A percentile compares a stretch with the other conserved stretches of the same genome.
These are phyloP conservation scores for Quercus agrifolia DNA, from an alignment of 306 rosid genomes.

Conservation along the genomic window DNA sequence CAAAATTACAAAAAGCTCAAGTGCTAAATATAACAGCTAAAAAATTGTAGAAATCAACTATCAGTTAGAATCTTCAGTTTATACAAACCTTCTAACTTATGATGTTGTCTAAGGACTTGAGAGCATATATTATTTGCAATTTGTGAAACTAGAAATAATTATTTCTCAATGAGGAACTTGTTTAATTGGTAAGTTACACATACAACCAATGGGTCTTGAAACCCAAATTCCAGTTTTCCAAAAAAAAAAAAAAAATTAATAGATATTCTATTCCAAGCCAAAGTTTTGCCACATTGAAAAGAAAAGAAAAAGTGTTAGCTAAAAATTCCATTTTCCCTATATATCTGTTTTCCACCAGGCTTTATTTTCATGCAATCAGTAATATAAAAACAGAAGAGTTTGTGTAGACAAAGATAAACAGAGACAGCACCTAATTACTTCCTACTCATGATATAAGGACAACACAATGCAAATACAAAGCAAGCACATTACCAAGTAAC, in stretches of 20 bases:
- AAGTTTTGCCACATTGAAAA: not conserved
- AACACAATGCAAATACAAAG: not conserved
- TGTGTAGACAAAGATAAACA: not conserved
- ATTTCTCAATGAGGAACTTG: not conserved
- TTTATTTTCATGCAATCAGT: not conserved
- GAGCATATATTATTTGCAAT: not conserved
- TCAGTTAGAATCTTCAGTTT: not conserved
- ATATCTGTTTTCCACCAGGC: not conserved
- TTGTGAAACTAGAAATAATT: not conserved
- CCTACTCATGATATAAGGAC: not conserved
- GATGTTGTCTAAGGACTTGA: not conserved
- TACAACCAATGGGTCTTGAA: not conserved
- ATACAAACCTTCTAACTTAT: not conserved
- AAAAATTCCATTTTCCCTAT: not conserved
- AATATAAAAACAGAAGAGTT: not conserved
- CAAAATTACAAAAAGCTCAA: too few species aligned
- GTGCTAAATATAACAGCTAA: too few species aligned
- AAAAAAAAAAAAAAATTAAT: too few species aligned
- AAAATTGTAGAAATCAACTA: not conserved
- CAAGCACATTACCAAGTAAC: slow-evolving; percentile 51
- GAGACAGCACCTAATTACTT: not conserved
- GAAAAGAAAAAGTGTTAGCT: not conserved
- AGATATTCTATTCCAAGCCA: not conserved
- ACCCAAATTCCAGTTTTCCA: not conserved
- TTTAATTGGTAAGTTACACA: not conserved